Conservation (phyloP, 768 basidiomycete genomes). For the Psilocybe azurescens region DNA sequence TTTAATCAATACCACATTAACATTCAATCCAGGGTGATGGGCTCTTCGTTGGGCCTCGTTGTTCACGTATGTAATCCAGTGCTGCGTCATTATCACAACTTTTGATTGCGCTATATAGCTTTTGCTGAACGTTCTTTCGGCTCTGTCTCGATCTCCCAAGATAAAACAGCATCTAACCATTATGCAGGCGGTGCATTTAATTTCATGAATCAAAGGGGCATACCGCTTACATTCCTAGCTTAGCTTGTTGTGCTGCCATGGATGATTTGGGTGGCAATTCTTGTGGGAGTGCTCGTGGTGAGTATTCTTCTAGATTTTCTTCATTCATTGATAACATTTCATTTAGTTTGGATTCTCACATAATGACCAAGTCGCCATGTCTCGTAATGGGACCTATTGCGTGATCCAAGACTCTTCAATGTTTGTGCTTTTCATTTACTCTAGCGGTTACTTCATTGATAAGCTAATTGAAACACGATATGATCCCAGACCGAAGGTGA, state of each 20-base stretch:
- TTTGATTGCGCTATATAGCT: conserved; percentile 23
- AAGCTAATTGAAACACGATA: neutral
- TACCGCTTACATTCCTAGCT: neutral
- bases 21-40: conserved; percentile 24
- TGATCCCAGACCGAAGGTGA: conserved; percentile 29
- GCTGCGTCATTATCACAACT: neutral
- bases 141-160: conserved; percentile 29
- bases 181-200: conserved; percentile 14
- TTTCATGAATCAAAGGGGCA: neutral
- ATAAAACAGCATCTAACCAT: conserved; percentile 18
- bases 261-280: conserved; percentile 32
- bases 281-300: conserved; percentile 31
- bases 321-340: neutral
- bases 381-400: conserved; percentile 35
- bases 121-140: conserved; percentile 31
- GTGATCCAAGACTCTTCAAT: conserved; percentile 26
- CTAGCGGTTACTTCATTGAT: neutral
- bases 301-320: conserved; percentile 1
- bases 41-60: conserved; percentile 30
- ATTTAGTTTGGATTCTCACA: conserved; percentile 31
- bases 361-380: conserved; percentile 25
- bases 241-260: conserved; percentile 34
- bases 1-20: neutral
- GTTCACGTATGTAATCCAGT: conserved; percentile 27
- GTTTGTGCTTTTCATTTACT: conserved; percentile 15